These are phyloP conservation scores for Cephalotrichum gorgonifer DNA, from an alignment of 2,329 filamentous ascomycete species.

Conservation along the genomic window DNA sequence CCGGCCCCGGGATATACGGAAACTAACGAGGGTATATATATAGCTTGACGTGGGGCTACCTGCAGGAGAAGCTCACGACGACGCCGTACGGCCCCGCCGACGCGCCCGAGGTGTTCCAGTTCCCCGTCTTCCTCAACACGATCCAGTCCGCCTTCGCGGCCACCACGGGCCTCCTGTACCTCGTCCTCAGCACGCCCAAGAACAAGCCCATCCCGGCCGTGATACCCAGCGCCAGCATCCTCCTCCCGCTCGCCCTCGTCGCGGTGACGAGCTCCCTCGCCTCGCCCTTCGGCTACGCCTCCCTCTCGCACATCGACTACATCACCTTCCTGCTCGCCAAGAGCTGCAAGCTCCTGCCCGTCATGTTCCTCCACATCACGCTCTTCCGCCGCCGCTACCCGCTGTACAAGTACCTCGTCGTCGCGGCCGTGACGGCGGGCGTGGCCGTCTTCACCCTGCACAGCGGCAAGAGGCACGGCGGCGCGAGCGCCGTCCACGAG, in stretches of 20 bases:
- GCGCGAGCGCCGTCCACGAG: slow-evolving; percentile 26
- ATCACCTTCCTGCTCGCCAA: slow-evolving; percentile 96
- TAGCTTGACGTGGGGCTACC: slow-evolving; percentile 87
- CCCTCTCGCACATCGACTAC: slow-evolving; percentile 89
- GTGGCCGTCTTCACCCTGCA: slow-evolving; percentile 94
- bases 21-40: background rate
- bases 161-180: slow-evolving; percentile 71
- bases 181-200: slow-evolving; percentile 50
- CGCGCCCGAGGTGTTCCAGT: slow-evolving; percentile 71
- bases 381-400: slow-evolving; percentile 84
- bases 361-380: slow-evolving; percentile 93
- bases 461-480: slow-evolving; percentile 44
- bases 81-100: slow-evolving; percentile 64
- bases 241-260: slow-evolving; percentile 72
- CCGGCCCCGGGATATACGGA: no score
- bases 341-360: slow-evolving; percentile 95
- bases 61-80: slow-evolving; percentile 96
- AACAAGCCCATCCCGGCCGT: slow-evolving; percentile 44
- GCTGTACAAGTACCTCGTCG: slow-evolving; percentile 92
- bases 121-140: slow-evolving; percentile 91
- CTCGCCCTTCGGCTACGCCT: slow-evolving; percentile 91
- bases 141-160: slow-evolving; percentile 88
- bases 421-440: slow-evolving; percentile 79
- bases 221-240: slow-evolving; percentile 66
- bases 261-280: slow-evolving; percentile 81